Percentiles rank a stretch among this genome's conserved stretches.
Conservation (phyloP, 805 yeast genomes). For the Spathaspora hagerdaliae region DNA sequence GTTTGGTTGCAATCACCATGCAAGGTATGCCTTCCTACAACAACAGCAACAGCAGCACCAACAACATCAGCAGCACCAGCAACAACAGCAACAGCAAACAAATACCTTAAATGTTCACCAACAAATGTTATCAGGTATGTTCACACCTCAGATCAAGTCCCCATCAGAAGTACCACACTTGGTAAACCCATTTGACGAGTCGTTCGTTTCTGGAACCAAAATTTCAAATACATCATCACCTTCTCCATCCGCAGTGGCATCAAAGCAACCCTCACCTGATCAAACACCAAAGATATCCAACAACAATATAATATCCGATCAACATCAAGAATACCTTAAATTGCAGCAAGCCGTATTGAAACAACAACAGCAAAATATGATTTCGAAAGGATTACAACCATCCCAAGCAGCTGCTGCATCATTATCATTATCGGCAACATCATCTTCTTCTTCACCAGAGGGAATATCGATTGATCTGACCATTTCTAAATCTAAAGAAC, state of each 20-base stretch:
- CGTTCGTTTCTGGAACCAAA: conserved; percentile 10
- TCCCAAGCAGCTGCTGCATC: no score
- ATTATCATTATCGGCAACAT: no score
- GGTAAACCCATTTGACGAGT: conserved; percentile 35
- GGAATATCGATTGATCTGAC: no score
- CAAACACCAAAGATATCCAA: conserved; percentile 5
- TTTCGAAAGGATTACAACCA: no score
- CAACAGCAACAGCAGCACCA: neutral
- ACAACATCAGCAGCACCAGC: neutral
- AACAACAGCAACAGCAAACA: conserved; percentile 2
- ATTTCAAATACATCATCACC: neutral
- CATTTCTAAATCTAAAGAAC: no score
- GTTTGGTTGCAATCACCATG: conserved; percentile 40
- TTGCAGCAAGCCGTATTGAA: conserved; percentile 37
- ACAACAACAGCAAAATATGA: conserved; percentile 13
- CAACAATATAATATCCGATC: conserved; percentile 11
- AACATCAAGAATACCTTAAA: conserved; percentile 34
- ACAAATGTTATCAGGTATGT: conserved; percentile 29
- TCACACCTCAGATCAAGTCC: conserved; percentile 33
- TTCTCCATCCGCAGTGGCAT: neutral
- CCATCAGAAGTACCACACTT: conserved; percentile 27
- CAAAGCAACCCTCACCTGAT: conserved; percentile 4
- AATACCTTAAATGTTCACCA: conserved; percentile 2
- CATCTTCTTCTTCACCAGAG: no score
- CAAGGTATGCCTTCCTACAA: conserved; percentile 38